phyloP scores from a whole-genome alignment of 805 yeast species.

The Lipomyces oligophaga region DNA sequence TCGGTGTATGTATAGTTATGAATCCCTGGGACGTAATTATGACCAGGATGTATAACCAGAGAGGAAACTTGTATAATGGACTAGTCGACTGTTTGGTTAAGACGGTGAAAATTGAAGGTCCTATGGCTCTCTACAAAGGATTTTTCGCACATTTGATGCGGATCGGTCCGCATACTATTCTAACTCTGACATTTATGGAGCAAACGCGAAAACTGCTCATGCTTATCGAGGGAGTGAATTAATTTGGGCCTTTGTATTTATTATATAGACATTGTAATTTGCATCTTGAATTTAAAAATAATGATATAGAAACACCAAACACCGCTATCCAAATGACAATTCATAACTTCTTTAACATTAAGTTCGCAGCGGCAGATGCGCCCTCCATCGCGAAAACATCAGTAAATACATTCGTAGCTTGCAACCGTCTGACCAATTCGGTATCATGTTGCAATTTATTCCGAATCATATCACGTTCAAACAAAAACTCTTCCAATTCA shows the following conservation, averaged over 20 bases:
- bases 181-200: slow-evolving; percentile 89
- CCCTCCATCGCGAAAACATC: slow-evolving; percentile 66
- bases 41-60: slow-evolving; percentile 93
- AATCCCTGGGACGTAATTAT: slow-evolving; percentile 96
- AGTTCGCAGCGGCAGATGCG: slow-evolving; percentile 25
- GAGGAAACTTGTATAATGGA: slow-evolving; percentile 67
- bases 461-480: slow-evolving; percentile 59
- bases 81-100: slow-evolving; percentile 86
- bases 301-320: neutral
- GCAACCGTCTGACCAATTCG: slow-evolving; percentile 62
- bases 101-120: slow-evolving; percentile 80
- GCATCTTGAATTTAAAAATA: neutral
- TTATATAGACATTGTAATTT: no score
- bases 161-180: slow-evolving; percentile 90
- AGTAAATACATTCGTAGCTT: slow-evolving; percentile 76
- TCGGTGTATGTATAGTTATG: slow-evolving; percentile 93
- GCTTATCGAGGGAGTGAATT: slow-evolving; percentile 41
- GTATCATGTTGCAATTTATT: slow-evolving; percentile 60
- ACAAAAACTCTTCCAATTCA: slow-evolving; percentile 48
- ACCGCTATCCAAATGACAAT: neutral
- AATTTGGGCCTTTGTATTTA: no score
- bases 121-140: slow-evolving; percentile 85
- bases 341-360: slow-evolving; percentile 13
- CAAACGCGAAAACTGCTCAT: slow-evolving; percentile 71
- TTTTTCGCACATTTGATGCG: slow-evolving; percentile 89